These are phyloP conservation scores for Fusarium aywerte DNA, from an alignment of 2,329 filamentous ascomycete species.

Conservation along the genomic window DNA sequence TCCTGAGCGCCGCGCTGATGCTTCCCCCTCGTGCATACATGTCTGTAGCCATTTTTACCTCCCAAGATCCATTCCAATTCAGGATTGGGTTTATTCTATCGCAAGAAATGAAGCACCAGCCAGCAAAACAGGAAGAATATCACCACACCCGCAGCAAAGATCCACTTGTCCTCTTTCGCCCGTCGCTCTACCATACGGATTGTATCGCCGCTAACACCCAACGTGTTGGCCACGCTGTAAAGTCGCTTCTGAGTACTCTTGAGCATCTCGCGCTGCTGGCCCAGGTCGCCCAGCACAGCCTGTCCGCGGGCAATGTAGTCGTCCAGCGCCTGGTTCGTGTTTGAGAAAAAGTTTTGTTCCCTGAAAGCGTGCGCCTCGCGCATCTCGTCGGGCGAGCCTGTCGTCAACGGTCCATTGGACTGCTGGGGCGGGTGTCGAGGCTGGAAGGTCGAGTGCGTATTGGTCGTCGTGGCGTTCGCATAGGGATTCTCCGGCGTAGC, in stretches of 20 bases:
- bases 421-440: slow-evolving; percentile 56
- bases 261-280: slow-evolving; percentile 90
- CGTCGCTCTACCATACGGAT: slow-evolving; percentile 96
- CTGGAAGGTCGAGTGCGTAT: slow-evolving; percentile 52
- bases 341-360: slow-evolving; percentile 87
- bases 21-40: slow-evolving; percentile 28
- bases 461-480: slow-evolving; percentile 63
- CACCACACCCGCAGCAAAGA: slow-evolving; percentile 88
- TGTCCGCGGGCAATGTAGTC: slow-evolving; percentile 93
- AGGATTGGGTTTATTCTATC: slow-evolving; percentile 48
- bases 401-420: slow-evolving; percentile 47
- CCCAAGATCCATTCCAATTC: background rate
- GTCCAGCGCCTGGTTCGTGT: slow-evolving; percentile 86
- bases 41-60: slow-evolving; percentile 15
- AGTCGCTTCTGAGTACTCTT: slow-evolving; percentile 93
- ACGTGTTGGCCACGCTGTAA: slow-evolving; percentile 92
- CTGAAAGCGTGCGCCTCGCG: slow-evolving; percentile 86
- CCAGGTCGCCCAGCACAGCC: slow-evolving; percentile 87
- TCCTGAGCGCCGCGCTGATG: slow-evolving; percentile 48
- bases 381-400: slow-evolving; percentile 68
- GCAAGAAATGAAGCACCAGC: slow-evolving; percentile 85
- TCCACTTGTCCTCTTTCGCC: slow-evolving; percentile 97
- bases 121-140: slow-evolving; percentile 94
- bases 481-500: slow-evolving; percentile 95
- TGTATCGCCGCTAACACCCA: slow-evolving; percentile 93